Evolutionary conservation across 257 asterid genomes (phyloP).

Genomic region (Nicotiana sylvestris): DNA sequence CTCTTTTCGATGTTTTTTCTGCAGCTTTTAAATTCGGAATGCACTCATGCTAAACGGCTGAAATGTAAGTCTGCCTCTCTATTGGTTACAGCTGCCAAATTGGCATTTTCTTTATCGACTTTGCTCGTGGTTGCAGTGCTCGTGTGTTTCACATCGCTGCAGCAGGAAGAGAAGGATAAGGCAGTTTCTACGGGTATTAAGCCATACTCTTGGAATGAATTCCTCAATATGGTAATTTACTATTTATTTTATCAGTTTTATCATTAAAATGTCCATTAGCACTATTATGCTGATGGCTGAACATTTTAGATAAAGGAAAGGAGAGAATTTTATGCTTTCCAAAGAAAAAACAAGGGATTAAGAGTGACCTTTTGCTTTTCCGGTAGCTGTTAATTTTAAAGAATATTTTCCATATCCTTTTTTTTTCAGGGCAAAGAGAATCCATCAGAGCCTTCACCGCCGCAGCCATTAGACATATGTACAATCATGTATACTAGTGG

Average conservation of each 20-base stretch:
- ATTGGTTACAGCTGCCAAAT: slow-evolving; percentile 4
- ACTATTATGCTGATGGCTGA: not conserved
- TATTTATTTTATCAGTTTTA: not conserved
- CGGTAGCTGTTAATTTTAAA: not conserved
- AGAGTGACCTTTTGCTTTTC: not conserved
- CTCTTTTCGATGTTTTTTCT: slow-evolving; percentile 4
- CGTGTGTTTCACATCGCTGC: slow-evolving; percentile 69
- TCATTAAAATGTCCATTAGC: not conserved
- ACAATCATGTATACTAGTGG: slow-evolving; percentile 99
- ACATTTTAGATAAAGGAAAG: not conserved
- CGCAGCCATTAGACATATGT: slow-evolving; percentile 51
- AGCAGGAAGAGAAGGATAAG: slow-evolving; percentile 48
- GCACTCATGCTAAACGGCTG: slow-evolving; percentile 65
- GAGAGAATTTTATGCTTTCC: no score
- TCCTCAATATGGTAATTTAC: slow-evolving; percentile 54
- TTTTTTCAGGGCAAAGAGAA: slow-evolving; percentile 59
- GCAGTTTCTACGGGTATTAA: slow-evolving; percentile 48
- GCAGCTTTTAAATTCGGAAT: slow-evolving; percentile 77
- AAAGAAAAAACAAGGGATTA: not conserved
- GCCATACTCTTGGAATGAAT: slow-evolving; percentile 69
- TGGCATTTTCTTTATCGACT: slow-evolving; percentile 10
- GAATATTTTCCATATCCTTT: not conserved
- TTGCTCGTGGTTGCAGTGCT: slow-evolving; percentile 49
- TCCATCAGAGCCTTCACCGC: slow-evolving; percentile 56
- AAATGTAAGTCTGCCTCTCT: slow-evolving; percentile 45